Conservation (phyloP, 2,329 filamentous ascomycete genomes). For the Epichloe sibirici region DNA sequence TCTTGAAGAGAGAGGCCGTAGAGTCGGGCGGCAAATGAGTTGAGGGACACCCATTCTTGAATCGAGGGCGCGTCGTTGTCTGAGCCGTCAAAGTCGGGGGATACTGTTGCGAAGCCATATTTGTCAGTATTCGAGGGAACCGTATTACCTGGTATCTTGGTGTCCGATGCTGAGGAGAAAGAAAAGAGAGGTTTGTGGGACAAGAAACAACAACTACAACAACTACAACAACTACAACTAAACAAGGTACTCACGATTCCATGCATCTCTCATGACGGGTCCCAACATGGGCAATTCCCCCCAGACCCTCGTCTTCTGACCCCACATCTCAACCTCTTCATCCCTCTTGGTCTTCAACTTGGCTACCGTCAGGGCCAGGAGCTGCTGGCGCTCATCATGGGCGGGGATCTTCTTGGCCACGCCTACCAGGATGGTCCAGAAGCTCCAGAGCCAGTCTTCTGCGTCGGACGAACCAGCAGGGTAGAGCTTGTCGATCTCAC, state of each 20-base stretch:
- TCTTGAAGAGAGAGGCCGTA: conserved; percentile 11
- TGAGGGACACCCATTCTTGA: conserved; percentile 18
- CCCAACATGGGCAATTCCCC: conserved; percentile 20
- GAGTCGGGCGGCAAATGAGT: conserved; percentile 22
- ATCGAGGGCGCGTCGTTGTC: conserved; percentile 11
- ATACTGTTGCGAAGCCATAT: conserved; percentile 7
- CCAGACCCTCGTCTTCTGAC: conserved; percentile 15
- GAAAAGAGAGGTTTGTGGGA: neutral
- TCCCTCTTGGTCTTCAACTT: conserved; percentile 13
- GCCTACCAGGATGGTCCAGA: conserved; percentile 17
- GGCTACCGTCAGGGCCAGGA: conserved; percentile 13
- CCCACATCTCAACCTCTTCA: conserved; percentile 17
- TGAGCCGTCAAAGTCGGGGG: conserved; percentile 14
- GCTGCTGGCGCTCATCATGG: conserved; percentile 14
- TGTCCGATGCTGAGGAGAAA: neutral
- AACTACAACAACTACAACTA: neutral
- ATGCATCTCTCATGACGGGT: conserved; percentile 17
- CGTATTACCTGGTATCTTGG: neutral
- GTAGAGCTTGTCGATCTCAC: conserved; percentile 16
- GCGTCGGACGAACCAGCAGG: conserved; percentile 8
- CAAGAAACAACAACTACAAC: no score
- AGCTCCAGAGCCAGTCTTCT: conserved; percentile 17
- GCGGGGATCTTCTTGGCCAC: conserved; percentile 15
- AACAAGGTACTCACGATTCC: conserved; percentile 15
- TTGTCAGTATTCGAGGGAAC: neutral